Evolutionary conservation across 1,284 basidiomycete species (phyloP), one percentile per base, ranked within the genome.

Genomic region (Agaricales sp.): DNA sequence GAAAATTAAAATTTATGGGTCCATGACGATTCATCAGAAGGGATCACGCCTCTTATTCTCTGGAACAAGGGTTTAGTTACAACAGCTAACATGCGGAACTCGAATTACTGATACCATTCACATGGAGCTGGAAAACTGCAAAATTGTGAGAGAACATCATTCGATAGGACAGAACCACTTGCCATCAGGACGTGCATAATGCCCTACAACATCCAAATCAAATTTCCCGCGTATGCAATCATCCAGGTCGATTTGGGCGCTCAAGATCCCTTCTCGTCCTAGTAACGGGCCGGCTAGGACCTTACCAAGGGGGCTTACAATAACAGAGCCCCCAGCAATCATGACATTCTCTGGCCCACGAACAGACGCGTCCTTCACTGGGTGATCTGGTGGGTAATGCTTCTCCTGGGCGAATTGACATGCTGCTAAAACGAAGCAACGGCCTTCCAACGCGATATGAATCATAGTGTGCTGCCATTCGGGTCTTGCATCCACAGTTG

Each of bases 401-500:
- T 71, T 73, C 57, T 78, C 77, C 57, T 74, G 70, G 0, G 78
- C 73, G 58, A 71, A 82, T 58, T 83, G 84, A 59, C 76, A 85
- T 14, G 74, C 78, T 14, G 78, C 74, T 21, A 86, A 64, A 38
- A 88, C 87, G 60, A 84, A 87, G 64, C 82, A 86, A 20, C 86
- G 73, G 1, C 85, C 87, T 63, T 89, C 86, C 47, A 82, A 66
- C 1, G 85, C 85, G 47, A 89, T 83, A 58, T 87, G 83, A 47
- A 71, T 63, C 82, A 88, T 86, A 1, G 77, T 75, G 49, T 70
- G 68, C 52, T 74, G 69, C 84, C 84, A 88, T 1, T 66, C 70
- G 1, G 74, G 72, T 11, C 86, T 69, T 2, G 73, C 69, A 58
- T 89, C 87, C 21, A 87, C 84, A 1, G 82, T 86, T 0, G 82